Evolutionary conservation across 202 grass and related monocot species (phyloP).

Genomic region (Bolboschoenoplectus hybrid): DNA sequence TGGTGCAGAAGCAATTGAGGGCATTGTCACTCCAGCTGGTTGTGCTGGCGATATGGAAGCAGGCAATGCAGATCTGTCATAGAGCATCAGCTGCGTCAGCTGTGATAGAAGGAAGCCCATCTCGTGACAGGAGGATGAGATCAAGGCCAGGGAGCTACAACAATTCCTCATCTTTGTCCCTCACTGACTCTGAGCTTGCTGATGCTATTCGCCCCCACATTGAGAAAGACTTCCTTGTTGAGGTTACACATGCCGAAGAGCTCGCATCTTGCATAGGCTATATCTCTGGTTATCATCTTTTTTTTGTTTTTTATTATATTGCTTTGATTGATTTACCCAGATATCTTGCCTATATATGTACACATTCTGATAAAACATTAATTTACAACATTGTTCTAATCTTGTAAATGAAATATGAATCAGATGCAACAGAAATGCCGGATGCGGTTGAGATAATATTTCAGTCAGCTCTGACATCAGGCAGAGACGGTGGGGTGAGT

Average conservation of each 20-base stretch:
- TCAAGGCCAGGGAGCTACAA: conserved; percentile 32
- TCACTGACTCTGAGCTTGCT: conserved; percentile 49
- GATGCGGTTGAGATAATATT: conserved; percentile 97
- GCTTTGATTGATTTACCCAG: background rate
- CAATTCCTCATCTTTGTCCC: conserved; percentile 41
- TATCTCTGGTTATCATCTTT: conserved; percentile 58
- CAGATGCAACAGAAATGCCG: conserved; percentile 87
- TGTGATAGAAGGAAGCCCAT: conserved; percentile 58
- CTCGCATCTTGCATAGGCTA: conserved; percentile 64
- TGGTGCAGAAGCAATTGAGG: conserved; percentile 48
- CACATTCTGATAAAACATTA: conserved; percentile 15
- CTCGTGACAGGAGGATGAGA: conserved; percentile 43
- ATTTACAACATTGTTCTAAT: conserved; percentile 42
- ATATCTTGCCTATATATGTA: background rate
- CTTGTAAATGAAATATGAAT: conserved; percentile 41
- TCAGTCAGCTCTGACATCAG: conserved; percentile 74
- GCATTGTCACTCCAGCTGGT: conserved; percentile 90
- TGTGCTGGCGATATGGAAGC: conserved; percentile 94
- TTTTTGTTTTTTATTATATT: conserved; percentile 31
- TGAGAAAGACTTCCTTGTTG: conserved; percentile 74
- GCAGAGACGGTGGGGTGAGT: conserved; percentile 93
- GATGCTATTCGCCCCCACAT: conserved; percentile 56
- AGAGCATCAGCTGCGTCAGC: conserved; percentile 48
- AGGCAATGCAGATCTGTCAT: conserved; percentile 83
- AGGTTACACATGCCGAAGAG: conserved; percentile 79